These are phyloP conservation scores for Acer negundo DNA, from an alignment of 345 rosid genomes.

Conservation along the genomic window DNA sequence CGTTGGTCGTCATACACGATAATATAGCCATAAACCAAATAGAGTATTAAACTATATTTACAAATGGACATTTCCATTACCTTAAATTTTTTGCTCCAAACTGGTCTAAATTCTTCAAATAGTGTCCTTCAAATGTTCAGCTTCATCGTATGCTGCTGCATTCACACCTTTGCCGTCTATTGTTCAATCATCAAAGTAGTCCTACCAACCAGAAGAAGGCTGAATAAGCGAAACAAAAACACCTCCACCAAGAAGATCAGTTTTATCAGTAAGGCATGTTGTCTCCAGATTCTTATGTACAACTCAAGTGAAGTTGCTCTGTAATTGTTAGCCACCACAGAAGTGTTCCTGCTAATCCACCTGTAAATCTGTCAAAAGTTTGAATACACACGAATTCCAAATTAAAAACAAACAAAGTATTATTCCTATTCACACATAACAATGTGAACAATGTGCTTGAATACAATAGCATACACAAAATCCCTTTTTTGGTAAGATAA, in stretches of 20 bases:
- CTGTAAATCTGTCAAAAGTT: conserved; percentile 41
- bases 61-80: background rate
- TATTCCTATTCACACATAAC: too few species aligned
- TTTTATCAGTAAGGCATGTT: conserved; percentile 77
- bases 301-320: conserved; percentile 64
- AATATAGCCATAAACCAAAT: background rate
- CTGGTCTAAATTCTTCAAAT: background rate
- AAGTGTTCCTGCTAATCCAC: conserved; percentile 60
- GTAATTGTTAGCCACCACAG: conserved; percentile 76
- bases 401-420: too few species aligned
- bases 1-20: background rate
- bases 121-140: conserved; percentile 12
- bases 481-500: too few species aligned
- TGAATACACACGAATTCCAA: too few species aligned
- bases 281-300: conserved; percentile 52
- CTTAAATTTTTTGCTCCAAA: background rate
- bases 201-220: conserved; percentile 74
- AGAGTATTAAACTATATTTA: background rate
- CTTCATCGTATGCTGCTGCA: conserved; percentile 1
- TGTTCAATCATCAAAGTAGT: conserved; percentile 64
- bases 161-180: conserved; percentile 15
- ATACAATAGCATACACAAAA: too few species aligned
- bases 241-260: conserved; percentile 81
- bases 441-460: too few species aligned
- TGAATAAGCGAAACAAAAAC: conserved; percentile 76